A percentile compares a stretch with the other conserved stretches of the same genome.
Conservation (phyloP, 2,329 filamentous ascomycete species). For the Microdochium paspali region DNA sequence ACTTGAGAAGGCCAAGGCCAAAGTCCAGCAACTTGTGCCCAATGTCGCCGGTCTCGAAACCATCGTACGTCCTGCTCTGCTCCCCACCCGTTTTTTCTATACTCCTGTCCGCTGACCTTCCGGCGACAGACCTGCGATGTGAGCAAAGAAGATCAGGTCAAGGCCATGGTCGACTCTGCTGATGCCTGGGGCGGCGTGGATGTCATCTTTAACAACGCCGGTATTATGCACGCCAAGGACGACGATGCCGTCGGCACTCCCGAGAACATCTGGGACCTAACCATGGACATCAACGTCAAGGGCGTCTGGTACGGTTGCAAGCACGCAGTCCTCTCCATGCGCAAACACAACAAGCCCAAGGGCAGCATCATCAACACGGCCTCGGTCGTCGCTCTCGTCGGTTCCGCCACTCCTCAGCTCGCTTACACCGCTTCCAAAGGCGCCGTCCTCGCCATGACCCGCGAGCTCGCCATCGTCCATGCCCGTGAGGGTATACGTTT, state of each 20-base stretch:
- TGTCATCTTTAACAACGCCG: slow-evolving; percentile 94
- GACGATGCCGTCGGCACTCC: slow-evolving; percentile 74
- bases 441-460: slow-evolving; percentile 80
- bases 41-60: slow-evolving; percentile 51
- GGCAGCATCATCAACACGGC: slow-evolving; percentile 89
- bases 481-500: slow-evolving; percentile 83
- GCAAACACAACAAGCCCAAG: slow-evolving; percentile 67
- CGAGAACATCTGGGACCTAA: slow-evolving; percentile 89
- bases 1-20: slow-evolving; percentile 66
- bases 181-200: slow-evolving; percentile 84
- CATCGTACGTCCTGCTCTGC: slow-evolving; percentile 23
- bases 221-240: slow-evolving; percentile 86
- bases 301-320: slow-evolving; percentile 96
- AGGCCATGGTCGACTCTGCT: slow-evolving; percentile 62
- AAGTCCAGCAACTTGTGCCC: slow-evolving; percentile 65
- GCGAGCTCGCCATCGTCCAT: slow-evolving; percentile 86
- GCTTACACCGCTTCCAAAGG: slow-evolving; percentile 94
- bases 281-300: slow-evolving; percentile 92
- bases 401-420: slow-evolving; percentile 78
- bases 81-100: neutral
- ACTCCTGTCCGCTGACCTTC: slow-evolving; percentile 11
- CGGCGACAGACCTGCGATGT: slow-evolving; percentile 56
- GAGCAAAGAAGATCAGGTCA: slow-evolving; percentile 72
- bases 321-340: slow-evolving; percentile 75
- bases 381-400: slow-evolving; percentile 78